Percentiles rank a stretch among this genome's conserved stretches.
These are phyloP conservation scores for Tolypocladium tropicale DNA, from an alignment of 2,329 filamentous ascomycete genomes.

Conservation along the genomic window DNA sequence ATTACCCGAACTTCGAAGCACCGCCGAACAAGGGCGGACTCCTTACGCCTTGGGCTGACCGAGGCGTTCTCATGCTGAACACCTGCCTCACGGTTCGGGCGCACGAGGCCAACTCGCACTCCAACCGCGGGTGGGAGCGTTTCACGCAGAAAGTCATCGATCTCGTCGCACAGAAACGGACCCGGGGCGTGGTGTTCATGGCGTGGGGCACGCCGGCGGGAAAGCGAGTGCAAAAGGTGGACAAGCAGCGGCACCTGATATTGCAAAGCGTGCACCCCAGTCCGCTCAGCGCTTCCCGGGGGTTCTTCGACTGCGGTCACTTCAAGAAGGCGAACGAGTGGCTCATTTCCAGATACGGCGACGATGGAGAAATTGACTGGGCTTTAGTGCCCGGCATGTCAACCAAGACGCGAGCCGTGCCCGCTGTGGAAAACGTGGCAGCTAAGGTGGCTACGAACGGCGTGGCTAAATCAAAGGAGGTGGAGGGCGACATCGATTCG, in stretches of 20 bases:
- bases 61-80: conserved; percentile 87
- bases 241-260: conserved; percentile 66
- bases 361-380: conserved; percentile 80
- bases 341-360: conserved; percentile 68
- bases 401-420: conserved; percentile 16
- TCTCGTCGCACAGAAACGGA: conserved; percentile 66
- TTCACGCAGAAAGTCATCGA: conserved; percentile 92
- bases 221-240: conserved; percentile 65
- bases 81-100: conserved; percentile 89
- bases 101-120: conserved; percentile 77
- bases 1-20: conserved; percentile 70
- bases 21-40: conserved; percentile 74
- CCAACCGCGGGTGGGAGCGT: conserved; percentile 80
- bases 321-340: conserved; percentile 79
- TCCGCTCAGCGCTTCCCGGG: conserved; percentile 73
- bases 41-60: conserved; percentile 87
- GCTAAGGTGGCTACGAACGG: conserved; percentile 1
- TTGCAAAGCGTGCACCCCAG: conserved; percentile 85
- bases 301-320: conserved; percentile 77
- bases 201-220: conserved; percentile 86
- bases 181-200: conserved; percentile 80
- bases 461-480: conserved; percentile 8
- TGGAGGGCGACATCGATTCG: conserved; percentile 18
- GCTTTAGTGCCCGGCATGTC: conserved; percentile 36
- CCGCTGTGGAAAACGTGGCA: conserved; percentile 12